Evolutionary conservation across 805 yeast genomes (phyloP).

Genomic region (Metschnikowia amazonensis): DNA sequence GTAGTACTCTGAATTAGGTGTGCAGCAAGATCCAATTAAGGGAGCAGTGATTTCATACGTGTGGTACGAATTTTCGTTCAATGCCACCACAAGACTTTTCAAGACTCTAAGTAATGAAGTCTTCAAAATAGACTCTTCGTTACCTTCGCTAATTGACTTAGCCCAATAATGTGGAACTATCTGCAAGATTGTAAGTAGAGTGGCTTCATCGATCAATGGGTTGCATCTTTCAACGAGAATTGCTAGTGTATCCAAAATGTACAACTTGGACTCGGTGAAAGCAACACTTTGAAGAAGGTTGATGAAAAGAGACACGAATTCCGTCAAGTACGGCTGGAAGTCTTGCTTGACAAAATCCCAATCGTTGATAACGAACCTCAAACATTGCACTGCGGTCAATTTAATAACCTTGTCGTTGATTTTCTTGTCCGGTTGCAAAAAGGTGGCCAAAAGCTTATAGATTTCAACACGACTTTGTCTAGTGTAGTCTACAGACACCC

Average conservation of each 20-base stretch:
- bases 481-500: constrained; percentile 69
- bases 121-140: constrained; percentile 36
- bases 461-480: constrained; percentile 53
- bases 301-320: constrained; percentile 48
- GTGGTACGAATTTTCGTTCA: constrained; percentile 49
- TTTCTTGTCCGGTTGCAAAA: constrained; percentile 45
- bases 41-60: constrained; percentile 61
- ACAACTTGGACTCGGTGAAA: constrained; percentile 73
- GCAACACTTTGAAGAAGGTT: constrained; percentile 47
- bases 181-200: constrained; percentile 48
- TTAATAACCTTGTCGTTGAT: constrained; percentile 75
- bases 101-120: constrained; percentile 49
- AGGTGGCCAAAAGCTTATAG: constrained; percentile 52
- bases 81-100: constrained; percentile 51
- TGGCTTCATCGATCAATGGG: constrained; percentile 52
- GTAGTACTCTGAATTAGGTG: constrained; percentile 32
- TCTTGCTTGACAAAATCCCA: constrained; percentile 75
- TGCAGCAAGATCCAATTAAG: constrained; percentile 61
- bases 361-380: constrained; percentile 70
- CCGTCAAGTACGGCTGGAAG: constrained; percentile 62
- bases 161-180: constrained; percentile 79
- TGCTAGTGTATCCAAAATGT: constrained; percentile 63
- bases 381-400: constrained; percentile 66
- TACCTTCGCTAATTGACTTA: constrained; percentile 40
- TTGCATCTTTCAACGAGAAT: constrained; percentile 60